These are phyloP conservation scores for Trichoderma afroharzianum DNA, from an alignment of 2,329 filamentous ascomycete species.

Conservation along the genomic window DNA sequence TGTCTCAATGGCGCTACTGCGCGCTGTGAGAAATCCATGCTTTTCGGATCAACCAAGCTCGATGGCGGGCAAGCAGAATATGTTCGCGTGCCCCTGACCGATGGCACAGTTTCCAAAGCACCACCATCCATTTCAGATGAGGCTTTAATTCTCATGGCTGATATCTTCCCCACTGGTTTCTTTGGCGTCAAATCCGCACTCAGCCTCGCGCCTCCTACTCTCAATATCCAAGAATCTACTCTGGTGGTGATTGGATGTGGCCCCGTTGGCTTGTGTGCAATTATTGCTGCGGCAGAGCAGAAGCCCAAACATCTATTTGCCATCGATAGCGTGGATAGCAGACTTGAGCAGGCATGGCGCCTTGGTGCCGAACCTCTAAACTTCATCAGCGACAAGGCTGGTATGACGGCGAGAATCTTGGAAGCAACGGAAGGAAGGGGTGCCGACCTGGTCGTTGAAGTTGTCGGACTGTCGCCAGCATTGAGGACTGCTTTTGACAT, in stretches of 20 bases:
- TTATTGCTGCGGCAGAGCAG: constrained; percentile 72
- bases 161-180: constrained; percentile 86
- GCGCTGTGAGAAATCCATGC: constrained; percentile 64
- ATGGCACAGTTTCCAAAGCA: constrained; percentile 74
- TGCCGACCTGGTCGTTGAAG: constrained; percentile 80
- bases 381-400: constrained; percentile 63
- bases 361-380: constrained; percentile 83
- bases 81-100: constrained; percentile 75
- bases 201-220: constrained; percentile 48
- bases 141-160: constrained; percentile 80
- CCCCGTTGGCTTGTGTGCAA: constrained; percentile 77
- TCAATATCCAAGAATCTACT: constrained; percentile 49
- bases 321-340: constrained; percentile 71
- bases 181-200: constrained; percentile 80
- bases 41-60: constrained; percentile 67
- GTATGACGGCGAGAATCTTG: constrained; percentile 64
- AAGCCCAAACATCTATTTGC: constrained; percentile 74
- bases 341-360: constrained; percentile 67
- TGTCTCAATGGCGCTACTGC: constrained; percentile 74
- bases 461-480: constrained; percentile 67
- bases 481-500: constrained; percentile 68
- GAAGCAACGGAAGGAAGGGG: constrained; percentile 76
- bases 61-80: constrained; percentile 83
- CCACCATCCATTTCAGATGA: constrained; percentile 65
- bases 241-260: constrained; percentile 83